phyloP scores from a whole-genome alignment of 441 rosid genomes.

The Jatropha multifida region DNA sequence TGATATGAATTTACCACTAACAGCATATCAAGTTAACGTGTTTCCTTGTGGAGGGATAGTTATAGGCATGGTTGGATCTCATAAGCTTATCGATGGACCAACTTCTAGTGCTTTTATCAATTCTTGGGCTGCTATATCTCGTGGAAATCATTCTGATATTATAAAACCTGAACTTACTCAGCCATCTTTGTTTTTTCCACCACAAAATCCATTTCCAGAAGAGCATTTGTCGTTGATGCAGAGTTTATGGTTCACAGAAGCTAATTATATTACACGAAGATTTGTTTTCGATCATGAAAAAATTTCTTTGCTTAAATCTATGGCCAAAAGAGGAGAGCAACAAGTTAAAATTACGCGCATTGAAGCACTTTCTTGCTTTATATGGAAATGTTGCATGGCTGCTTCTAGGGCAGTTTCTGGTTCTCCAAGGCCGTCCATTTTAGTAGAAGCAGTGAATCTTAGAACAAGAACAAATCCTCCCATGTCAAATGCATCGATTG shows the following conservation, averaged over 20 bases:
- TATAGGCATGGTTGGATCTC: slow-evolving; percentile 8
- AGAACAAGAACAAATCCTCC: slow-evolving; percentile 22
- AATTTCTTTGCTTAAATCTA: neutral
- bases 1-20: neutral
- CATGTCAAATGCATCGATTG: slow-evolving; percentile 13
- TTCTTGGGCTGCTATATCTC: slow-evolving; percentile 13
- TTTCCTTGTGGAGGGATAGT: slow-evolving; percentile 24
- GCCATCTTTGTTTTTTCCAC: slow-evolving; percentile 15
- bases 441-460: slow-evolving; percentile 34
- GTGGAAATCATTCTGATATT: neutral
- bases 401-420: neutral
- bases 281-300: slow-evolving; percentile 8
- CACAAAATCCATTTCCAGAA: slow-evolving; percentile 6
- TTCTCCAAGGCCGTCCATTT: slow-evolving; percentile 9
- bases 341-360: neutral
- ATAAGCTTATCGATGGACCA: slow-evolving; percentile 16
- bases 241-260: slow-evolving; percentile 3
- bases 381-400: slow-evolving; percentile 9
- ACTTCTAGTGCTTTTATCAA: neutral
- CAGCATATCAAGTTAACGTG: slow-evolving; percentile 8
- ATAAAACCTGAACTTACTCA: neutral
- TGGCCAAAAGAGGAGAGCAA: neutral
- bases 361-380: slow-evolving; percentile 9
- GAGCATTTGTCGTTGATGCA: slow-evolving; percentile 1
- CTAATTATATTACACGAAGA: neutral